Evolutionary conservation across 2,329 filamentous ascomycete genomes (phyloP).

Genomic region (Chaetoscypha palmicola): DNA sequence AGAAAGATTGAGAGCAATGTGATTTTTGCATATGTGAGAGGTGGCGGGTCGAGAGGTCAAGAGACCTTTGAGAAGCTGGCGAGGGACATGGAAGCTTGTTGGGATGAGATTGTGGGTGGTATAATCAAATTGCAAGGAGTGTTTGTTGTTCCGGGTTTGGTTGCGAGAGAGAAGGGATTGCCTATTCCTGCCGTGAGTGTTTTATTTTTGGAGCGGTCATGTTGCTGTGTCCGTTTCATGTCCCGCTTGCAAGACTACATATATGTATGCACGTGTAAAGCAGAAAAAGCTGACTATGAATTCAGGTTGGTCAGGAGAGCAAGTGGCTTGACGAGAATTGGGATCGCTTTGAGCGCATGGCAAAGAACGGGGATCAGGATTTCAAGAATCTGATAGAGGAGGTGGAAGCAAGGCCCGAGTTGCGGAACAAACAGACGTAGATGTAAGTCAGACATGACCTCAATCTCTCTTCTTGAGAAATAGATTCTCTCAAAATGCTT

Average conservation of each 20-base stretch:
- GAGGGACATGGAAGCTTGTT: constrained; percentile 9
- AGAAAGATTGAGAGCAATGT: constrained; percentile 2
- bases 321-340: constrained; percentile 10
- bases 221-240: too few species aligned
- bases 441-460: too few species aligned
- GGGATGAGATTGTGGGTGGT: constrained; percentile 10
- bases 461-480: not conserved
- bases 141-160: constrained; percentile 12
- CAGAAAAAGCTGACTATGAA: not conserved
- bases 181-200: constrained; percentile 10
- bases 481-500: not conserved
- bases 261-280: not conserved
- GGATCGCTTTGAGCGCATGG: constrained; percentile 10
- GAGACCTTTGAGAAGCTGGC: constrained; percentile 10
- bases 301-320: constrained; percentile 12
- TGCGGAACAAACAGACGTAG: too few species aligned
- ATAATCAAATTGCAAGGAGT: constrained; percentile 9
- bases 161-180: constrained; percentile 12
- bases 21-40: constrained; percentile 12
- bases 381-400: constrained; percentile 9
- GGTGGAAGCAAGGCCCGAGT: constrained; percentile 5
- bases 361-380: constrained; percentile 12
- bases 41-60: constrained; percentile 2
- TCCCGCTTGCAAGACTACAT: too few species aligned
- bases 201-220: not conserved